Conservation (phyloP, 148 eudicot species). For the Heliosperma pusillum region DNA sequence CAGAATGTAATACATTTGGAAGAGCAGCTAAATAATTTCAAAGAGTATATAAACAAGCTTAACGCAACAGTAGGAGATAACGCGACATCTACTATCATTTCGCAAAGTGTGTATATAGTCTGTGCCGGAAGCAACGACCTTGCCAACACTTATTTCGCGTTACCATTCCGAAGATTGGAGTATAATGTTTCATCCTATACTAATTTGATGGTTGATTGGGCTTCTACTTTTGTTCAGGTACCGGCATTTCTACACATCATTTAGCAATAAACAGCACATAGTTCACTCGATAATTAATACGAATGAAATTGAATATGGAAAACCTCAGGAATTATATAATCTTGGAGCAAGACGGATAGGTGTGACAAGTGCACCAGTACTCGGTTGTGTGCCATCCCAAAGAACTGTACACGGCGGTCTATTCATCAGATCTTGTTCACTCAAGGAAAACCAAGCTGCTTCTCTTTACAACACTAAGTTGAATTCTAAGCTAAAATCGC, state of each 20-base stretch:
- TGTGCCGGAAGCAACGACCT: constrained; percentile 36
- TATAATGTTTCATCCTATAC: constrained; percentile 24
- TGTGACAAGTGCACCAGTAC: constrained; percentile 46
- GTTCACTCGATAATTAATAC: too few species aligned
- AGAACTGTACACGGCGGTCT: constrained; percentile 49
- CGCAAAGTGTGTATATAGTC: constrained; percentile 26
- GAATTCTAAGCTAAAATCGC: constrained; percentile 19
- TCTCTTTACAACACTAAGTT: constrained; percentile 48
- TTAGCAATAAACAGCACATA: too few species aligned
- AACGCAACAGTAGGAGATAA: constrained; percentile 27
- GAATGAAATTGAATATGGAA: background rate
- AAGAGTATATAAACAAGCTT: constrained; percentile 26
- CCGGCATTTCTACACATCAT: too few species aligned
- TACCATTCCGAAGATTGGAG: constrained; percentile 21
- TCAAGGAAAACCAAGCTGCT: constrained; percentile 41
- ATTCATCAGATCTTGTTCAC: constrained; percentile 43
- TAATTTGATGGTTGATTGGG: constrained; percentile 20
- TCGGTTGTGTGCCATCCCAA: constrained; percentile 71
- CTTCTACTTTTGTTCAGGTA: constrained; percentile 2
- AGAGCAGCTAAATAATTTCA: constrained; percentile 29
- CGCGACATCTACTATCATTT: constrained; percentile 23
- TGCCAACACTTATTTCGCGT: constrained; percentile 23
- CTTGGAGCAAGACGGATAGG: constrained; percentile 60
- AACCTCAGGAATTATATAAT: constrained; percentile 39
- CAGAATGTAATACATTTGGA: constrained; percentile 24